Evolutionary conservation across 2,329 filamentous ascomycete species (phyloP), one percentile per base, ranked within the genome.

Genomic region (Ophiobolus disseminans): DNA sequence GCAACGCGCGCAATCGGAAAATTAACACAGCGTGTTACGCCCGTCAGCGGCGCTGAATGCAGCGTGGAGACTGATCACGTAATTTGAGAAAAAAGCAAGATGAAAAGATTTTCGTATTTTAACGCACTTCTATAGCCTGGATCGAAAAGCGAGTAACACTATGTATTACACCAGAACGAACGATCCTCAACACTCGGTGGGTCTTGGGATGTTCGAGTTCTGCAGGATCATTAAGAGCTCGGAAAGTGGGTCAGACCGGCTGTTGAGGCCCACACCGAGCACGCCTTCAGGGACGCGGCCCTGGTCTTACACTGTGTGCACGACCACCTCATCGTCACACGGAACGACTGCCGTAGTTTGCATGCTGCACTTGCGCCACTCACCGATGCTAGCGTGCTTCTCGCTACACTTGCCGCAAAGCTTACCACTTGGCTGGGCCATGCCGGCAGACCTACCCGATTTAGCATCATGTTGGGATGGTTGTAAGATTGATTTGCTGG

Each of bases 351-450:
- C n/a, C 22, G 13, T 9, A 17, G 21, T 32, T 40, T 36, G 44
- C 37, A 36, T 30, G 20, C 39, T 43, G 40, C 37, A 57, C 17
- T 40, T 32, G 26, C 45, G 48, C 44, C 42, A 57, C 34, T 58
- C 44, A 32, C 41, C 9, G 16, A 53, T 37, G 14, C 5, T 38
- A 13, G 19, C 37, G 34, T 58, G 44, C 19, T 40, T 6, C 11
- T 14, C 13, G 10, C 38, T 48, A 31, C 51, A 58, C 16, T 36
- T 48, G 14, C 17, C 31, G 42, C 38, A 58, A 25, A 13, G 17
- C 21, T 38, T 56, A n/a, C n/a, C n/a, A n/a, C n/a, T n/a, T n/a
- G n/a, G n/a, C n/a, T n/a, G n/a, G n/a, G n/a, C n/a, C n/a, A n/a
- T n/a, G n/a, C n/a, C 35, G 21, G 13, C 19, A 10, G 17, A 22